Evolutionary conservation across 257 asterid genomes (phyloP).

Genomic region (Solanum ahanhuiri): DNA sequence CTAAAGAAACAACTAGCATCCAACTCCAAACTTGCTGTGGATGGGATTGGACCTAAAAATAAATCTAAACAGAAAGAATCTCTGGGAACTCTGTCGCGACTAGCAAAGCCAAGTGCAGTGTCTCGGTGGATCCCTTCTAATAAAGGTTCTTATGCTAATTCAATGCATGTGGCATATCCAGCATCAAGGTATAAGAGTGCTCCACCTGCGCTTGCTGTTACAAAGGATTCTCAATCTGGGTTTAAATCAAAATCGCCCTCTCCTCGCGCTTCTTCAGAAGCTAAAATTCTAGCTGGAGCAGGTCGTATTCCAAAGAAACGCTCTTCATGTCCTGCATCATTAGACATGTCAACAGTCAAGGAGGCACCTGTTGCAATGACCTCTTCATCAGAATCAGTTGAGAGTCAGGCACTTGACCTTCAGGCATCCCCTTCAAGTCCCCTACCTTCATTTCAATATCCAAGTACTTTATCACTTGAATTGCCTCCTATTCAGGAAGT

Average conservation of each 20-base stretch:
- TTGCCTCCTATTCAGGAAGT: conserved; percentile 2
- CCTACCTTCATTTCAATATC: background rate
- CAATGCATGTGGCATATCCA: conserved; percentile 89
- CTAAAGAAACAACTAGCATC: conserved; percentile 38
- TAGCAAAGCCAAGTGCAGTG: conserved; percentile 68
- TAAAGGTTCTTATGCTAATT: conserved; percentile 83
- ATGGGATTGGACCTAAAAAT: conserved; percentile 34
- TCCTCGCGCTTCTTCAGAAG: conserved; percentile 40
- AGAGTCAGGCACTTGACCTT: background rate
- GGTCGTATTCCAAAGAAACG: conserved; percentile 28
- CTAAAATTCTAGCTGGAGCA: conserved; percentile 20
- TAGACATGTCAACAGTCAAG: conserved; percentile 28
- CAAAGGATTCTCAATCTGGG: conserved; percentile 44
- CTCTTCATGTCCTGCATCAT: conserved; percentile 36
- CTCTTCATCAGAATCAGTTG: conserved; percentile 11
- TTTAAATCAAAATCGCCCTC: conserved; percentile 45
- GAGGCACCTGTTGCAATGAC: conserved; percentile 17
- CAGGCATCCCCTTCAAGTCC: background rate
- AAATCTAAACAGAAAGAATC: conserved; percentile 55
- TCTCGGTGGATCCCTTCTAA: conserved; percentile 92
- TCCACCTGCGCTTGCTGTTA: conserved; percentile 54
- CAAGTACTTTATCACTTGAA: conserved; percentile 1
- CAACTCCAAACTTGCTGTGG: conserved; percentile 39
- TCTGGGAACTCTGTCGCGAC: conserved; percentile 30
- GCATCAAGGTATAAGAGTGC: conserved; percentile 84